Conservation (phyloP, 1,284 basidiomycete species). For the Ceratorhiza oryzae-sativae region DNA sequence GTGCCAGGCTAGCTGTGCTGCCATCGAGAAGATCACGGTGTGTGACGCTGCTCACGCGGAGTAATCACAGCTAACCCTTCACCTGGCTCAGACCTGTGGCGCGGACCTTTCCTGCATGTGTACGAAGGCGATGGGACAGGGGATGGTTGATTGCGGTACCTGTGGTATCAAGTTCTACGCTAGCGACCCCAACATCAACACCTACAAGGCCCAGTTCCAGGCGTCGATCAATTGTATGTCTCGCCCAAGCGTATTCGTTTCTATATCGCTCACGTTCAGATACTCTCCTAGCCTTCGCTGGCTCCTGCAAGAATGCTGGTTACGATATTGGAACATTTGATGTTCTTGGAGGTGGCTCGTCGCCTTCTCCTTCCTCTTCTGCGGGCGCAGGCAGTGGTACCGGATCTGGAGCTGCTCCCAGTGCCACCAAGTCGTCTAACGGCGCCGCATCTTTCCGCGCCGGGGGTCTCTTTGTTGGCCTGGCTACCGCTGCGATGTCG, state of each 20-base stretch:
- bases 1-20: slow-evolving; percentile 5
- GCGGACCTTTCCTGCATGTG: slow-evolving; percentile 25
- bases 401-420: not conserved
- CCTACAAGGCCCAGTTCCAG: slow-evolving; percentile 14
- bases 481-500: not conserved
- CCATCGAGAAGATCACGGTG: slow-evolving; percentile 16
- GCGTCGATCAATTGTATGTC: slow-evolving; percentile 9
- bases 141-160: slow-evolving; percentile 10
- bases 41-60: not conserved
- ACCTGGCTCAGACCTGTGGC: not conserved
- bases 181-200: slow-evolving; percentile 3
- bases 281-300: not conserved
- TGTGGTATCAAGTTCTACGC: slow-evolving; percentile 20
- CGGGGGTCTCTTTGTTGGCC: not conserved
- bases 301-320: slow-evolving; percentile 8
- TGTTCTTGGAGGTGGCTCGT: not conserved
- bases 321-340: not conserved
- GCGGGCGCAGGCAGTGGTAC: not conserved
- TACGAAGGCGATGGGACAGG: slow-evolving; percentile 17
- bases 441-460: not conserved
- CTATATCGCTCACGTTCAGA: not conserved
- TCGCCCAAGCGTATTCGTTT: not conserved
- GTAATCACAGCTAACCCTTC: not conserved
- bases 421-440: not conserved
- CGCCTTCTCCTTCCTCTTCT: not conserved